Evolutionary conservation across 768 basidiomycete species (phyloP).

Genomic region (Guyanaporus albipodus): DNA sequence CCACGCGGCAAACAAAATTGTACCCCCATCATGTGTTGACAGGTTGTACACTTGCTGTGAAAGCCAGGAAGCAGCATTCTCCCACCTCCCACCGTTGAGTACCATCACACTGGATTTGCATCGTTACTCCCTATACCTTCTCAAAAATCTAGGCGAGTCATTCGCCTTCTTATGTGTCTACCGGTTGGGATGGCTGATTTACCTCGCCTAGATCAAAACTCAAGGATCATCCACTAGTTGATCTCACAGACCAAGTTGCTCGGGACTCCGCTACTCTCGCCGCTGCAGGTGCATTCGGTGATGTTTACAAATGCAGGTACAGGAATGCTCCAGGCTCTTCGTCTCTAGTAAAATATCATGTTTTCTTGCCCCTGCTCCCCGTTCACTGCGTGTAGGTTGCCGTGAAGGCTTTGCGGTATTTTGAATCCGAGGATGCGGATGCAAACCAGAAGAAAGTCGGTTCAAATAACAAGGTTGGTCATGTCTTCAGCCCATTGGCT

Average conservation of each 20-base stretch:
- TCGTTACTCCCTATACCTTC: neutral
- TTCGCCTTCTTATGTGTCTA: neutral
- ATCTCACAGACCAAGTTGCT: constrained; percentile 2
- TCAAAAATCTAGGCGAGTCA: neutral
- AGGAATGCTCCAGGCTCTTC: neutral
- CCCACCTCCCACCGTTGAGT: too few relatives aligned
- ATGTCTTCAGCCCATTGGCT: too few relatives aligned
- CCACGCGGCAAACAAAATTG: too few relatives aligned
- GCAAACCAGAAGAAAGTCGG: neutral
- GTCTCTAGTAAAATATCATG: neutral
- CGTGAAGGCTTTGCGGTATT: neutral
- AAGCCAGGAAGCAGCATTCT: neutral
- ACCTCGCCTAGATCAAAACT: neutral
- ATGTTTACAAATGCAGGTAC: constrained; percentile 5
- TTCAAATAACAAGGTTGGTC: neutral
- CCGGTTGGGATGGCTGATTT: neutral
- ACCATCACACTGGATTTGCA: too few relatives aligned
- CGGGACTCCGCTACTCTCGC: neutral
- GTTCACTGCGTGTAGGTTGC: neutral
- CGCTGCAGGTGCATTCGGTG: neutral
- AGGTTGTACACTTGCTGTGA: neutral
- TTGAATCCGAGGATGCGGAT: neutral
- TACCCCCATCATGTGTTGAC: neutral
- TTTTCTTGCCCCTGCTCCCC: neutral
- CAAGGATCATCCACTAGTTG: neutral